Percentiles rank a stretch among this genome's conserved stretches.
Conservation (phyloP, 495 filamentous ascomycete genomes). For the Xylaria acuta region DNA sequence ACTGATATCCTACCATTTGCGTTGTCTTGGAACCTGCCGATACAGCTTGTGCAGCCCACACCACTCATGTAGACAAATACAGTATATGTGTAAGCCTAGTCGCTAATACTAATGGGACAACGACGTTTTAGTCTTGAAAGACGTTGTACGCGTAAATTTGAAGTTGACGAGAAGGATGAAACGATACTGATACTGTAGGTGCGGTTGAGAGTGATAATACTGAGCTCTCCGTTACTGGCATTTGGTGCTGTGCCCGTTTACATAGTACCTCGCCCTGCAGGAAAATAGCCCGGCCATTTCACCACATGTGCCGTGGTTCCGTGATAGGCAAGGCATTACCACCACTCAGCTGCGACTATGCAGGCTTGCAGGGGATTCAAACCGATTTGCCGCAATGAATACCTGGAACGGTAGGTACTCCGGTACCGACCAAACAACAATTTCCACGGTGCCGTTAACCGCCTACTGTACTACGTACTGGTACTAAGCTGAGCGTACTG, state of each 20-base stretch:
- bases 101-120: not conserved
- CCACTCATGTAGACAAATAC: not conserved
- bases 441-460: constrained; percentile 25
- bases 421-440: constrained; percentile 26
- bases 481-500: not conserved
- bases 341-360: constrained; percentile 17
- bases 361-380: constrained; percentile 27
- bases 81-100: not conserved
- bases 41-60: not conserved
- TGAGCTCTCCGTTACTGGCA: not conserved
- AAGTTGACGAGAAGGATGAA: constrained; percentile 18
- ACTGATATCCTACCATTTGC: not conserved
- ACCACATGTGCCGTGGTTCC: constrained; percentile 27
- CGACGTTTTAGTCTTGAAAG: not conserved
- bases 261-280: constrained; percentile 6
- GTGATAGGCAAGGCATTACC: constrained; percentile 23
- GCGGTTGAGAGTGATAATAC: not conserved
- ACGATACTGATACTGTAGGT: constrained; percentile 17
- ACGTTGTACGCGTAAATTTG: not conserved
- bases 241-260: not conserved
- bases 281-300: constrained; percentile 7
- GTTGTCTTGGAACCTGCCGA: not conserved
- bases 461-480: too few species aligned
- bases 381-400: constrained; percentile 27
- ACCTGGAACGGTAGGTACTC: constrained; percentile 23